Evolutionary conservation across 192 early-diverging fungal genomes (phyloP), one percentile per base, ranked within the genome.

Genomic region (Coemansia sp.): DNA sequence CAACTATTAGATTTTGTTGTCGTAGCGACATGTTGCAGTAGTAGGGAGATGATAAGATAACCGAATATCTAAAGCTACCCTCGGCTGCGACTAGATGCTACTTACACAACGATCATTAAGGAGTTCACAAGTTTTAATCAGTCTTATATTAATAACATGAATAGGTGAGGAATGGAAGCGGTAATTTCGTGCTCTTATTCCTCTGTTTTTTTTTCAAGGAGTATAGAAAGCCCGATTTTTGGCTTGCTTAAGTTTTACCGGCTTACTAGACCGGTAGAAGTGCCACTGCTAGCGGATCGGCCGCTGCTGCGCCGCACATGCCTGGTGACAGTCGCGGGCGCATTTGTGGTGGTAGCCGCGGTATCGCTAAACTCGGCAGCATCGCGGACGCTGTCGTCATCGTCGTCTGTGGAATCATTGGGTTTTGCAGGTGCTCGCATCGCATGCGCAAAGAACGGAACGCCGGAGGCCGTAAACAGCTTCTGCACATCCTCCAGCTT

Each of bases 401-500:
- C 43, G 19, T 67, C 56, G 8, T 35, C 42, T 2, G 22, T 25
- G 33, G 9, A 20, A 5, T 33, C 45, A 14, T 4, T 49, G 9
- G 55, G 55, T 17, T 57, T 57, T 34, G 34, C 20, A 33, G n/a
- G 34, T 1, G 8, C 17, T 9, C 32, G 19, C 3, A 32, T 4
- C 5, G 10, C 55, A 36, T 38, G 68, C 23, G 34, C 22, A 22
- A 70, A 63, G 40, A 69, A 75, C 14, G 74, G 50, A n/a, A 56
- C 29, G 17, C 53, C 41, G 7, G 54, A 53, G 14, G 69, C 64
- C 2, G 53, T 49, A 59, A 81, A 81, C 70, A 81, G 46, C 48
- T 64, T 55, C 64, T 81, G 79, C 35, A 81, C 74, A 54, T 81
- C 73, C 46, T 81, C 79, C 34, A 81, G 74, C 64, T 70, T 73